Base-by-base conservation (phyloP, 371 early-diverging fungal species). In the Basidiobolus meristosporus region DNA sequence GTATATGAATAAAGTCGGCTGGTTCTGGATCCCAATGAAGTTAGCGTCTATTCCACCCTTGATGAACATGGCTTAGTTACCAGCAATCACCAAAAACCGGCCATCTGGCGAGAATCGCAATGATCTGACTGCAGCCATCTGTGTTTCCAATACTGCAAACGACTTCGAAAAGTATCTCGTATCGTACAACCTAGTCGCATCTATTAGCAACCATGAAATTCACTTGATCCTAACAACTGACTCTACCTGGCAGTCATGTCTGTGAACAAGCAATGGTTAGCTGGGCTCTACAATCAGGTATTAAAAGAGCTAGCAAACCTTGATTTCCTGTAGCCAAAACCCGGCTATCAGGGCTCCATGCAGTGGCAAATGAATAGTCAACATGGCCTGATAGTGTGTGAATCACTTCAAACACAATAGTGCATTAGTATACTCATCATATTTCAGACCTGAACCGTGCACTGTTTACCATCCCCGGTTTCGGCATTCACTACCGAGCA, bases 251-350 rank as follows among this genome's bases (percentile, higher is more conserved):
- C n/a, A n/a, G n/a, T n/a, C n/a, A n/a, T n/a, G n/a, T n/a, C n/a
- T n/a, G n/a, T n/a, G n/a, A n/a, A n/a, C n/a, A n/a, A n/a, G n/a
- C n/a, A n/a, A n/a, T n/a, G n/a, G n/a, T n/a, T n/a, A n/a, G n/a
- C n/a, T n/a, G n/a, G n/a, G n/a, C n/a, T n/a, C n/a, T n/a, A n/a
- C n/a, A n/a, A n/a, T n/a, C n/a, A n/a, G n/a, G n/a, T n/a, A n/a
- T n/a, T n/a, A n/a, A n/a, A n/a, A n/a, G n/a, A n/a, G n/a, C n/a
- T n/a, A n/a, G n/a, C 5, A n/a, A 52, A 45, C 82, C 87, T 50
- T 90, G 89, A 47, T 77, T 80, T 17, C 88, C 89, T 0, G 89
- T 88, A 0, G 80, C 87, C 37, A 90, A 48, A 15, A 62, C 53
- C 5, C 54, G 56, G 5, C 74, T 76, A 42, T 73, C 67, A 0